Percentiles rank a stretch among this genome's conserved stretches.
phyloP scores from a whole-genome alignment of 768 basidiomycete genomes.

The Suillus placidus region DNA sequence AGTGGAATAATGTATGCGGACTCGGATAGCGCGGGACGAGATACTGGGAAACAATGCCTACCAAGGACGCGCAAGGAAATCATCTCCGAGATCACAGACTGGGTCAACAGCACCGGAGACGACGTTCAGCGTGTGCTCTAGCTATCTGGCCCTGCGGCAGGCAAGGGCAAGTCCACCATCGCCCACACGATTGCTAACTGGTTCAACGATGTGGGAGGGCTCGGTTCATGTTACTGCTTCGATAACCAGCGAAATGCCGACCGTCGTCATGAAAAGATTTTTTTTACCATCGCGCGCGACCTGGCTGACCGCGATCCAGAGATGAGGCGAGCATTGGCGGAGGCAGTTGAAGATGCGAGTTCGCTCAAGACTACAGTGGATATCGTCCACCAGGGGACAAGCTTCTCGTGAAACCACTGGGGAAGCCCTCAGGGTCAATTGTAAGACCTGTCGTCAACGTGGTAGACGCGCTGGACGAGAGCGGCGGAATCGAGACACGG shows the following conservation, averaged over 20 bases:
- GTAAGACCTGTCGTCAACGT: constrained; percentile 26
- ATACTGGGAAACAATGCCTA: constrained; percentile 16
- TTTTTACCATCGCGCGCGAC: constrained; percentile 14
- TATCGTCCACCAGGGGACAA: constrained; percentile 16
- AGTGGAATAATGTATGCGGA: background rate
- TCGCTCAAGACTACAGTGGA: background rate
- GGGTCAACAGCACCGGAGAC: constrained; percentile 20
- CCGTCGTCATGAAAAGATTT: constrained; percentile 11
- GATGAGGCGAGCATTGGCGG: constrained; percentile 1
- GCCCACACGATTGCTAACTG: constrained; percentile 21
- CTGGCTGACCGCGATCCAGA: constrained; percentile 4
- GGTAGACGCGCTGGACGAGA: constrained; percentile 29
- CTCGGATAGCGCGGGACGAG: background rate
- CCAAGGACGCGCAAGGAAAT: constrained; percentile 24
- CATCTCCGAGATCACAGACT: constrained; percentile 27
- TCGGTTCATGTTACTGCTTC: constrained; percentile 10
- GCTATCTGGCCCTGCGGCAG: background rate
- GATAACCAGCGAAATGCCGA: constrained; percentile 8
- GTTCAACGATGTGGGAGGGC: background rate
- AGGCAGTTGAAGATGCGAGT: background rate
- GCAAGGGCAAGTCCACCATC: background rate
- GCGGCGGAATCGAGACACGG: constrained; percentile 9
- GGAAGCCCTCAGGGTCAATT: constrained; percentile 4
- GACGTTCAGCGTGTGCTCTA: constrained; percentile 1
- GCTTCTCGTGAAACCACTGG: constrained; percentile 18